These are phyloP conservation scores for Stephanocyclus meneghinianus DNA, from an alignment of 352 stramenopile species.

Conservation along the genomic window DNA sequence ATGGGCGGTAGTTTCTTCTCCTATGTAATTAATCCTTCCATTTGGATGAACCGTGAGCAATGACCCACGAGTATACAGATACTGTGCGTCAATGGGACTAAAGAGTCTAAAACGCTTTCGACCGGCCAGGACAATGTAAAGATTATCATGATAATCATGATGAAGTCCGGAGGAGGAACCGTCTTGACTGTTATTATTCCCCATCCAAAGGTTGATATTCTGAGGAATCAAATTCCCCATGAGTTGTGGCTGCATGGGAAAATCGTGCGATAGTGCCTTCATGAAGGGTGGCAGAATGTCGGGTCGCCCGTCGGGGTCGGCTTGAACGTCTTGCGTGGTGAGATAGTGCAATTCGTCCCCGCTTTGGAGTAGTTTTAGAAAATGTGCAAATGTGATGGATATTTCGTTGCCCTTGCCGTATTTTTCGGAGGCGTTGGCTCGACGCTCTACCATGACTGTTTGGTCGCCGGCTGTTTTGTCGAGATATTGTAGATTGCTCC, in stretches of 20 bases:
- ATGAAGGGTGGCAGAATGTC: constrained; percentile 88
- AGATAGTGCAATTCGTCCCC: constrained; percentile 88
- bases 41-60: constrained; percentile 89
- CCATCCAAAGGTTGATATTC: constrained; percentile 87
- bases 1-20: constrained; percentile 58
- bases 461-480: constrained; percentile 78
- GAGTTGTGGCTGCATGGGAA: constrained; percentile 86
- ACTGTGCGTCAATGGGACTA: constrained; percentile 75
- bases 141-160: constrained; percentile 99
- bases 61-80: constrained; percentile 90
- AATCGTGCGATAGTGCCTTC: constrained; percentile 53
- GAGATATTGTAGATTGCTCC: constrained; percentile 55
- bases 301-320: constrained; percentile 50
- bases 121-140: constrained; percentile 93
- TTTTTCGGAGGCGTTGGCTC: constrained; percentile 77
- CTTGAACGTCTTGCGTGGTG: constrained; percentile 88
- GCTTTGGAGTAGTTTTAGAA: constrained; percentile 82
- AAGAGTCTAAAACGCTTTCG: constrained; percentile 94
- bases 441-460: constrained; percentile 85
- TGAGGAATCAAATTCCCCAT: constrained; percentile 88
- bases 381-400: constrained; percentile 84
- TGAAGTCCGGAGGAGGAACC: constrained; percentile 87
- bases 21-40: constrained; percentile 90
- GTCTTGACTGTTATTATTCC: constrained; percentile 75
- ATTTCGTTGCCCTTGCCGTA: constrained; percentile 88